Evolutionary conservation across 2,329 filamentous ascomycete species (phyloP).

Genomic region (Fusarium chlamydosporum): DNA sequence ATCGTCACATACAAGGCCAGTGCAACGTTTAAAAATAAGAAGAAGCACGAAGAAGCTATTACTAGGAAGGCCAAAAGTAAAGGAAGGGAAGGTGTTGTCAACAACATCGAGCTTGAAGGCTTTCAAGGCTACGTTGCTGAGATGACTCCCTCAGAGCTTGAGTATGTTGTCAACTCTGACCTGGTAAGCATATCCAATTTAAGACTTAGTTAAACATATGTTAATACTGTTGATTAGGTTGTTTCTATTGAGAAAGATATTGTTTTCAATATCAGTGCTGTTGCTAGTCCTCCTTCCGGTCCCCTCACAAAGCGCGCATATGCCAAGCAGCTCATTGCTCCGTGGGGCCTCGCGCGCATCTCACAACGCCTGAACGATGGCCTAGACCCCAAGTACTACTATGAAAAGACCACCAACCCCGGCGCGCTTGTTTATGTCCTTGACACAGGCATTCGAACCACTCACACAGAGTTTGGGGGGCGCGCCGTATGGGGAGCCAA

Average conservation of each 20-base stretch:
- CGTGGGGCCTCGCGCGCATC: conserved; percentile 30
- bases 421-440: conserved; percentile 58
- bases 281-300: neutral
- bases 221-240: neutral
- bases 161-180: conserved; percentile 15
- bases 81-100: conserved; percentile 25
- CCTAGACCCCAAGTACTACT: conserved; percentile 40
- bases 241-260: conserved; percentile 27
- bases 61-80: conserved; percentile 19
- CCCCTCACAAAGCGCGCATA: neutral
- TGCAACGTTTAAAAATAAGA: neutral
- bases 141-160: conserved; percentile 10
- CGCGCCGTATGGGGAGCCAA: conserved; percentile 51
- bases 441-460: conserved; percentile 60
- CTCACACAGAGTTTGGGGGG: conserved; percentile 53
- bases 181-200: neutral
- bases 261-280: conserved; percentile 4
- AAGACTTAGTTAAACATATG: accelerated
- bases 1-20: conserved; percentile 29
- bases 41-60: conserved; percentile 13
- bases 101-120: neutral
- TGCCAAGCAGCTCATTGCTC: conserved; percentile 2
- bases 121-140: conserved; percentile 32
- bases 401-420: conserved; percentile 44
- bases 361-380: neutral